Evolutionary conservation across 2,329 filamentous ascomycete genomes (phyloP).

Genomic region (Fusarium odoratissimum): DNA sequence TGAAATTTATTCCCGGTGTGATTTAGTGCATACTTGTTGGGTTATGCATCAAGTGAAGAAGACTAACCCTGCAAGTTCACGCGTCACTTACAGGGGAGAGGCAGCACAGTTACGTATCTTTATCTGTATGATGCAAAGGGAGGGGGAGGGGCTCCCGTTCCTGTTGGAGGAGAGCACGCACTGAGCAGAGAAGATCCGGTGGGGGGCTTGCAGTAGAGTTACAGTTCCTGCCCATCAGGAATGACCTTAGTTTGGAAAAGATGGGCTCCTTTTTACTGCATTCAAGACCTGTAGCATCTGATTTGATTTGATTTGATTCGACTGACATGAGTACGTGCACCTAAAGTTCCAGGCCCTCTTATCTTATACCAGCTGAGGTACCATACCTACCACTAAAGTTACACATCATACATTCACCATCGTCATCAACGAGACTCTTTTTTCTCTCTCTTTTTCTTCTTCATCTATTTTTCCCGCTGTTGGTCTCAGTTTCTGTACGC

Average conservation of each 20-base stretch:
- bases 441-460: constrained; percentile 1
- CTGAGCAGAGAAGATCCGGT: constrained; percentile 12
- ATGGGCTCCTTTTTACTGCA: constrained; percentile 7
- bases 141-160: constrained; percentile 33
- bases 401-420: constrained; percentile 33
- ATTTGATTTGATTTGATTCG: constrained; percentile 6
- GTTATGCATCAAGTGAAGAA: constrained; percentile 18
- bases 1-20: neutral
- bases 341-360: constrained; percentile 33
- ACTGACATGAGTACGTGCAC: constrained; percentile 17
- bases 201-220: constrained; percentile 1
- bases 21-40: neutral
- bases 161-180: constrained; percentile 2
- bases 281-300: constrained; percentile 6
- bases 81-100: constrained; percentile 13
- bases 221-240: constrained; percentile 1
- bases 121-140: constrained; percentile 44
- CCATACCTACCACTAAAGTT: constrained; percentile 6
- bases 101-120: constrained; percentile 14
- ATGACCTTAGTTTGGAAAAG: neutral
- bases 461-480: constrained; percentile 8
- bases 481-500: constrained; percentile 23
- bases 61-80: neutral
- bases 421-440: constrained; percentile 28
- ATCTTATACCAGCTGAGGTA: neutral